Conservation (phyloP, 2,329 filamentous ascomycete genomes). For the Fusarium domesticum region DNA sequence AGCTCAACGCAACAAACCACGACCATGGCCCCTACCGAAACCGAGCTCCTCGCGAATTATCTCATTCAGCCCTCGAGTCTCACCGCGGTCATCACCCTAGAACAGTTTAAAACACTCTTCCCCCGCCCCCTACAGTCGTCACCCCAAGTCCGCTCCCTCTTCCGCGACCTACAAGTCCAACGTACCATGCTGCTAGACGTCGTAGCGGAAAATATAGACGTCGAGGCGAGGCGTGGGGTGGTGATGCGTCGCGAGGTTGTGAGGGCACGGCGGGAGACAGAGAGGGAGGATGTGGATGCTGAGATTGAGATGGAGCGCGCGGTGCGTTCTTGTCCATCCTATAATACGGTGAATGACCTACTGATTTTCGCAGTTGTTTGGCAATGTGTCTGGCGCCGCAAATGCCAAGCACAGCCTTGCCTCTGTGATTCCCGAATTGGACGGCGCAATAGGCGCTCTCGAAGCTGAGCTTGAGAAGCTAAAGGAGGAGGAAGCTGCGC, state of each 20-base stretch:
- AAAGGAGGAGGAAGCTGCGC: conserved; percentile 59
- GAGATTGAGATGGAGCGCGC: conserved; percentile 62
- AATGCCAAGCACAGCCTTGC: conserved; percentile 57
- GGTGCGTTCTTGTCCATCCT: conserved; percentile 36
- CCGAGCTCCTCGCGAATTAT: conserved; percentile 72
- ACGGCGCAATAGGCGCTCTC: conserved; percentile 61
- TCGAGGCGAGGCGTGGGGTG: conserved; percentile 61
- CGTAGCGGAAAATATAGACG: conserved; percentile 62
- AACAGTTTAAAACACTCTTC: conserved; percentile 74
- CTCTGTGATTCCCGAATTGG: conserved; percentile 67
- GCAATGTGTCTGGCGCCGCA: conserved; percentile 43
- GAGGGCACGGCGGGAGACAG: conserved; percentile 49
- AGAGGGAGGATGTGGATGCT: conserved; percentile 56
- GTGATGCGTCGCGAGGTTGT: conserved; percentile 57
- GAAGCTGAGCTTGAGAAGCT: conserved; percentile 65
- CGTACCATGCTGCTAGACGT: conserved; percentile 66
- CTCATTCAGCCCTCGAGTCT: conserved; percentile 73
- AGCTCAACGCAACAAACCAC: background rate
- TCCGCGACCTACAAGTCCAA: conserved; percentile 75
- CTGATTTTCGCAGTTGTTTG: conserved; percentile 53
- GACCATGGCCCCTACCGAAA: conserved; percentile 70
- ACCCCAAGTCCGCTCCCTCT: conserved; percentile 67
- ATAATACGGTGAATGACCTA: background rate
- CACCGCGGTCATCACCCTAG: conserved; percentile 68
- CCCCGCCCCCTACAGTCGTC: conserved; percentile 64